These are phyloP conservation scores for Rhizophagus clarus DNA, from an alignment of 192 early-diverging fungal species.

Conservation along the genomic window DNA sequence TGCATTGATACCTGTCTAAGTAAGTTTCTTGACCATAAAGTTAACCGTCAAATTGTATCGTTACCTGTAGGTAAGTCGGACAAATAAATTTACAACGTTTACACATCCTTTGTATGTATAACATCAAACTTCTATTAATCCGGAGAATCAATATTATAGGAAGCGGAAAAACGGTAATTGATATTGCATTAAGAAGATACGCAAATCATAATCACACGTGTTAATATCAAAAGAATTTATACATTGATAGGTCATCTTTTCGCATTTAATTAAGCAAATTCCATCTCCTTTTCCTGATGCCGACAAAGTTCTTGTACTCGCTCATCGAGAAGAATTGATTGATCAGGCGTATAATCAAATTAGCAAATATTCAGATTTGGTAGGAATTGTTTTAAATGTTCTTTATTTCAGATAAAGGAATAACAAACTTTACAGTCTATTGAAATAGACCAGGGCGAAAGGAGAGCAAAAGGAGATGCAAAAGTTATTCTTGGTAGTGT, in stretches of 20 bases:
- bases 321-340: conserved; percentile 88
- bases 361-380: conserved; percentile 53
- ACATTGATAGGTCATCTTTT: conserved; percentile 66
- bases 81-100: background rate
- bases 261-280: conserved; percentile 75
- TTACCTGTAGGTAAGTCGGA: conserved; percentile 59
- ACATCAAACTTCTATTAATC: background rate
- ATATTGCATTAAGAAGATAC: background rate
- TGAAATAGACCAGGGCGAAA: conserved; percentile 66
- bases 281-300: conserved; percentile 60
- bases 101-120: background rate
- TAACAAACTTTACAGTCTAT: conserved; percentile 45
- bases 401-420: background rate
- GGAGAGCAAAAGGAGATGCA: conserved; percentile 57
- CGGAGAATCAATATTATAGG: conserved; percentile 49
- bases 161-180: conserved; percentile 84
- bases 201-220: too few relatives aligned
- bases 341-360: conserved; percentile 79
- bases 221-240: too few relatives aligned
- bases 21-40: conserved; percentile 52
- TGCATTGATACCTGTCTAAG: conserved; percentile 75
- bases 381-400: conserved; percentile 30
- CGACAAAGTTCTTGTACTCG: conserved; percentile 80
- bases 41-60: conserved; percentile 76
- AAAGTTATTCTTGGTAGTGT: conserved; percentile 83